phyloP scores from a whole-genome alignment of 441 rosid species.

The Populus tomentosa region DNA sequence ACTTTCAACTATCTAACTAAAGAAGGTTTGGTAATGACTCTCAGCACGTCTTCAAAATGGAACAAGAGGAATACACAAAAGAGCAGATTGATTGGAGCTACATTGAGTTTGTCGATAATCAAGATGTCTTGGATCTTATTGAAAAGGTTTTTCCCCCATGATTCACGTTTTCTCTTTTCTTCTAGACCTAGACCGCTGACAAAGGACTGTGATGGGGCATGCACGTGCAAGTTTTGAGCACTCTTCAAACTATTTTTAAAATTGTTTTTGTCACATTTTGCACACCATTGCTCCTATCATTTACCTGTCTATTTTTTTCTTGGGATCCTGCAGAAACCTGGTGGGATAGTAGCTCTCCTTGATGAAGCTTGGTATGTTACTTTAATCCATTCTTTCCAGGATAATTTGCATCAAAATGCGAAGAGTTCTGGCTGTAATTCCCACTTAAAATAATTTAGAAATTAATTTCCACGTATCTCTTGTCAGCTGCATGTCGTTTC shows the following conservation, averaged over 20 bases:
- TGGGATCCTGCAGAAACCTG: conserved; percentile 72
- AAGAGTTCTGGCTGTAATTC: neutral
- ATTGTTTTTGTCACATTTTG: neutral
- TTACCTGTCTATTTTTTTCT: neutral
- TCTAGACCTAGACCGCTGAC: neutral
- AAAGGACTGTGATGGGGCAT: neutral
- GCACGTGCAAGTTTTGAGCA: neutral
- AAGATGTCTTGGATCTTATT: conserved; percentile 94
- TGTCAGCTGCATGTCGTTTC: neutral
- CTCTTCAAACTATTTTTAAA: neutral
- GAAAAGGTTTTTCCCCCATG: conserved; percentile 59
- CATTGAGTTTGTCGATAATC: conserved; percentile 97
- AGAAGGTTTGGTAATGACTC: conserved; percentile 19
- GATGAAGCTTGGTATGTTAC: conserved; percentile 93
- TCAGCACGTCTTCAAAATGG: conserved; percentile 99
- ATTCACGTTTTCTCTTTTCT: neutral
- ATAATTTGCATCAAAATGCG: conserved; percentile 3
- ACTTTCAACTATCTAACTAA: conserved; percentile 1
- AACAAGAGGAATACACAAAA: conserved; percentile 96
- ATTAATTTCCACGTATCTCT: neutral
- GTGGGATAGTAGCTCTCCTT: conserved; percentile 90
- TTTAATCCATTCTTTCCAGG: neutral
- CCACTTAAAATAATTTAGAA: neutral
- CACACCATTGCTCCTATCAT: neutral
- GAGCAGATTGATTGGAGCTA: conserved; percentile 96